Percentiles rank a stretch among this genome's conserved stretches.
Conservation (phyloP, 768 basidiomycete genomes). For the Termitomyces sp. region DNA sequence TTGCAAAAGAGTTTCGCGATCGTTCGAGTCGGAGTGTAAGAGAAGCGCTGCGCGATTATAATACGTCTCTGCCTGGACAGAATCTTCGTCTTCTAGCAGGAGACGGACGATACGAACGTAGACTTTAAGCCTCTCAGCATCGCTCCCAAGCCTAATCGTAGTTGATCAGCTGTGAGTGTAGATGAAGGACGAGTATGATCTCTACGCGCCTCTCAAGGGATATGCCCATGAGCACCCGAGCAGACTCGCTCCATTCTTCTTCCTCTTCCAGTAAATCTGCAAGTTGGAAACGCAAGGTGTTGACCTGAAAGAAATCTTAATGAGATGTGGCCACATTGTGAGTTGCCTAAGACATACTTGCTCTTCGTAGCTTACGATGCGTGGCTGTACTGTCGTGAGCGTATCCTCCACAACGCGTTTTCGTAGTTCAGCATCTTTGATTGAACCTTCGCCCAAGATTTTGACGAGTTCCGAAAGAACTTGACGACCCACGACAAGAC, state of each 20-base stretch:
- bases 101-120: conserved; percentile 95
- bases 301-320: conserved; percentile 51
- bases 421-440: conserved; percentile 54
- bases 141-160: conserved; percentile 55
- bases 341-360: conserved; percentile 60
- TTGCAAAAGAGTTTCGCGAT: conserved; percentile 77
- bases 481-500: conserved; percentile 86
- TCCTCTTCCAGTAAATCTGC: conserved; percentile 86
- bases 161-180: conserved; percentile 3
- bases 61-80: conserved; percentile 96
- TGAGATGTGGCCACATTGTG: conserved; percentile 1
- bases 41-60: conserved; percentile 94
- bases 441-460: conserved; percentile 53
- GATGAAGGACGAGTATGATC: conserved; percentile 1
- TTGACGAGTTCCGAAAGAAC: conserved; percentile 84
- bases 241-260: conserved; percentile 94
- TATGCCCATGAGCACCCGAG: conserved; percentile 88
- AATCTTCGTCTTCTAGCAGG: conserved; percentile 94
- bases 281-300: conserved; percentile 81
- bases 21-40: conserved; percentile 65
- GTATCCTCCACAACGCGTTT: conserved; percentile 78
- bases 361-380: conserved; percentile 92
- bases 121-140: conserved; percentile 84
- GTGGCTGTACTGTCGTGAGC: conserved; percentile 65
- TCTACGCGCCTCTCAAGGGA: conserved; percentile 82